Evolutionary conservation across 345 rosid genomes (phyloP), one percentile per base, ranked within the genome.

Genomic region (Brassica incana): DNA sequence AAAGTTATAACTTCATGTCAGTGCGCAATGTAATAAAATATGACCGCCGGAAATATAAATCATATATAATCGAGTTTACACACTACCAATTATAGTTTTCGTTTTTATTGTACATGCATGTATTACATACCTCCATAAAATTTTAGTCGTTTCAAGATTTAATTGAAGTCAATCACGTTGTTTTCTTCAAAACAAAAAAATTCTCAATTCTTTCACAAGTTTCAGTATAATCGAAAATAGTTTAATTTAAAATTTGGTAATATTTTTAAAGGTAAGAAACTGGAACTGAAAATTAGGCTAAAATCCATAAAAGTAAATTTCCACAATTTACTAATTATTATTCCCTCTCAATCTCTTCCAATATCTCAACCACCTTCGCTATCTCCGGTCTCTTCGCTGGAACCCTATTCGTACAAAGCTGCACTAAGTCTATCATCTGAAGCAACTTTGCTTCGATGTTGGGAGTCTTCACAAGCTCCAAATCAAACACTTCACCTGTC

Each of bases 401-500:
- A 80, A 81, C 82, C 78, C 89, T 90, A 52, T 60, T 82, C 2
- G 87, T 85, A 83, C 99, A 96, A 25, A 85, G 78, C 86, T 86
- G 82, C 7, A 90, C 98, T 50, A 96, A 84, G 61, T 92, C 86
- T 67, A 96, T 74, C 95, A 92, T 85, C 86, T 88, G 92, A 63
- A 96, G 89, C 90, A 96, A 87, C 88, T 92, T 97, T 76, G 90
- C 92, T 84, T 96, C 99, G 70, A 93, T 82, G 76, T 92, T 84
- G 16, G 97, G 90, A 80, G 84, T 88, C 85, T 90, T 84, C 82
- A 90, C 23, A 48, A 96, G 95, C 85, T 84, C 92, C 48, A 88
- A 56, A 72, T 96, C 99, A 73, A 96, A 96, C 72, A 93, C 98
- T 82, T 96, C 98, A 8, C 95, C 98, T 0, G 99, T 93, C 99